Conservation (phyloP, 495 filamentous ascomycete genomes). For the Lasiosphaeris hirsuta region DNA sequence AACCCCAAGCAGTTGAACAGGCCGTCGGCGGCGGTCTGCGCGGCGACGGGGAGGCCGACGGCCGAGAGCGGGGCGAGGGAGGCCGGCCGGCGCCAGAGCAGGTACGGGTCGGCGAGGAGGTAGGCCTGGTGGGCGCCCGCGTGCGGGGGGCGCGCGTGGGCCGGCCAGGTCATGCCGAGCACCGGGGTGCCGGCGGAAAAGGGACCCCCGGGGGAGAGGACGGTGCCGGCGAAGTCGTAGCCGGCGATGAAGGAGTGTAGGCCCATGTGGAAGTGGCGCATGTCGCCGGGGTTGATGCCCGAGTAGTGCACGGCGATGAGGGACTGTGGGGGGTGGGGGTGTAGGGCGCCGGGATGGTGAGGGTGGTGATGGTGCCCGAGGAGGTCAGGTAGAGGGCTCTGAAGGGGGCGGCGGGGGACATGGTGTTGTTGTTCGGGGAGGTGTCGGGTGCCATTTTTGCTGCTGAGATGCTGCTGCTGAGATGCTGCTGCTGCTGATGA, state of each 20-base stretch:
- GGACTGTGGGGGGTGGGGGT: not conserved
- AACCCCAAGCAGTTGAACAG: conserved; percentile 13
- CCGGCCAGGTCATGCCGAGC: conserved; percentile 12
- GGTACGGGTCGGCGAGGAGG: conserved; percentile 1
- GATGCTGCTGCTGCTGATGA: too few species aligned
- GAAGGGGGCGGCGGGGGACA: not conserved
- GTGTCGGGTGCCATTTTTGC: too few species aligned
- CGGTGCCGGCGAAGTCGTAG: conserved; percentile 17
- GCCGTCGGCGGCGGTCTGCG: conserved; percentile 15
- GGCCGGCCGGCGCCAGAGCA: conserved; percentile 1
- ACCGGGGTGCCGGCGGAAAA: conserved; percentile 2
- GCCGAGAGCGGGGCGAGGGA: not conserved
- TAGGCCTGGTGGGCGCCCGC: conserved; percentile 17
- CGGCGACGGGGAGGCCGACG: not conserved
- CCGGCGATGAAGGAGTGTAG: conserved; percentile 15
- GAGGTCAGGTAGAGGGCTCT: conserved; percentile 8
- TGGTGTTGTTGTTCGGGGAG: too few species aligned
- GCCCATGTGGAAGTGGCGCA: conserved; percentile 16
- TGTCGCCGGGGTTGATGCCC: conserved; percentile 19
- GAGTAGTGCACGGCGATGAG: conserved; percentile 11
- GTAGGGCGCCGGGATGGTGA: not conserved
- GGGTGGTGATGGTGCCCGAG: not conserved
- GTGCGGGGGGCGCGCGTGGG: conserved; percentile 3
- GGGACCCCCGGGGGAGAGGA: not conserved
- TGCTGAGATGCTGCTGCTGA: too few species aligned